Base-by-base conservation (phyloP, 306 rosid species). In the Begonia masoniana region DNA sequence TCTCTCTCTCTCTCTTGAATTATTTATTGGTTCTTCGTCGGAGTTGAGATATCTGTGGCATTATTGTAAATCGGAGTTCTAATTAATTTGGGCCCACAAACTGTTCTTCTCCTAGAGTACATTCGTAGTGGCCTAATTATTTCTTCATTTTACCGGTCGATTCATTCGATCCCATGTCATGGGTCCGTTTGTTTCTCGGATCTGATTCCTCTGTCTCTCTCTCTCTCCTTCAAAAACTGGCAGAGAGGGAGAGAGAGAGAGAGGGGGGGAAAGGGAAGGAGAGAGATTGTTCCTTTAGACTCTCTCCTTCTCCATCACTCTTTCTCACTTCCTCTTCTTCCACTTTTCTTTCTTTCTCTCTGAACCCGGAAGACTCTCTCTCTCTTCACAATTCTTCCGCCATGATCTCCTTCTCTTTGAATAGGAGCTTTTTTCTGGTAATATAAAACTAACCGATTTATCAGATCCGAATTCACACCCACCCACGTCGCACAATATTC, bases 391-490 rank as follows among this genome's bases (percentile, higher is more conserved):
- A 14, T 68, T 72, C 76, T 35, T 61, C 65, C 64, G 49, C 62
- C 70, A 78, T 80, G 83, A 64, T 78, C 63, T 80, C 39, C 39
- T 6, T 31, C 39, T 31, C 94, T 47, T 63, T 71, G 35, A 60
- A 31, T 10, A 59, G 73, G 67, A 59, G 68, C 71, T 56, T 72
- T 51, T 74, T 81, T 51, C 57, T 73, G 95, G 92, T 85, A 77
- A 71, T 16, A 17, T 58, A 23, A 50, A 43, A 31, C 49, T 41
- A 52, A 56, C 64, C 66, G 61, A 50, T 61, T 59, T 61, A 36
- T 60, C 63, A 56, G 55, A 57, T 69, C 64, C 36, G 5, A 51
- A 60, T 47, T 59, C 24, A 21, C 24, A 2, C 24, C 24, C 24
- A 21, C 24, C 3, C 24, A 21, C 24, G 4, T 12, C 52, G 16